Conservation (phyloP, 2,329 filamentous ascomycete genomes). For the Paraphaeosphaeria minitans region DNA sequence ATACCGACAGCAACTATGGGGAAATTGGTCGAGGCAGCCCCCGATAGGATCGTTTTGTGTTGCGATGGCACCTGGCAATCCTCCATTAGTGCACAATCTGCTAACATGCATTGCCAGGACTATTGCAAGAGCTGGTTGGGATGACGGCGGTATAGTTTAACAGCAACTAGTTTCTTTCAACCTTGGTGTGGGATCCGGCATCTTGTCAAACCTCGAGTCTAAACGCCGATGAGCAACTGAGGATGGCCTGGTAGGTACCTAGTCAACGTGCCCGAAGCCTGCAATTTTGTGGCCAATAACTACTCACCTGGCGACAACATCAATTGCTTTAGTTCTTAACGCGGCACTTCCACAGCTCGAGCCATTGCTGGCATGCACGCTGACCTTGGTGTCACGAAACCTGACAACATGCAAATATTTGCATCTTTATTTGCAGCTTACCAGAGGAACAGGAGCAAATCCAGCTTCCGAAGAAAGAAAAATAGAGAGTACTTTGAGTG, state of each 20-base stretch:
- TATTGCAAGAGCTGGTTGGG: slow-evolving; percentile 8
- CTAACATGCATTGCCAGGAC: not conserved
- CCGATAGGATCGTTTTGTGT: slow-evolving; percentile 23
- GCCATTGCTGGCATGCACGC: not conserved
- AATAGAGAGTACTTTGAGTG: not conserved
- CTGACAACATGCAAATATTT: not conserved
- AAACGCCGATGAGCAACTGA: slow-evolving; percentile 23
- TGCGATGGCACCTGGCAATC: slow-evolving; percentile 27
- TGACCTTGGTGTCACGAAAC: not conserved
- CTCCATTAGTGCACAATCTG: not conserved
- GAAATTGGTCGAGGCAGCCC: not conserved
- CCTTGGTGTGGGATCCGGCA: slow-evolving; percentile 48
- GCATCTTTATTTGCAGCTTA: not conserved
- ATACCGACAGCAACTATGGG: not conserved
- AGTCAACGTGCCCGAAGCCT: slow-evolving; percentile 64
- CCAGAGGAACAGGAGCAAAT: slow-evolving; percentile 1
- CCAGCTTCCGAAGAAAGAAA: not conserved
- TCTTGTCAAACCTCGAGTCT: not conserved
- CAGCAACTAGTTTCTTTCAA: slow-evolving; percentile 54
- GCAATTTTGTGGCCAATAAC: slow-evolving; percentile 62
- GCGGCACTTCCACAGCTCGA: slow-evolving; percentile 24
- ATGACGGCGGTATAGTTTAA: slow-evolving; percentile 11
- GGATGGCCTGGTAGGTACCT: slow-evolving; percentile 39
- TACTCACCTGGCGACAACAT: slow-evolving; percentile 50
- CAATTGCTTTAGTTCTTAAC: slow-evolving; percentile 49